Percentiles rank a stretch among this genome's conserved stretches.
Conservation (phyloP, 192 early-diverging fungal genomes). For the Lunasporangiospora selenospora region DNA sequence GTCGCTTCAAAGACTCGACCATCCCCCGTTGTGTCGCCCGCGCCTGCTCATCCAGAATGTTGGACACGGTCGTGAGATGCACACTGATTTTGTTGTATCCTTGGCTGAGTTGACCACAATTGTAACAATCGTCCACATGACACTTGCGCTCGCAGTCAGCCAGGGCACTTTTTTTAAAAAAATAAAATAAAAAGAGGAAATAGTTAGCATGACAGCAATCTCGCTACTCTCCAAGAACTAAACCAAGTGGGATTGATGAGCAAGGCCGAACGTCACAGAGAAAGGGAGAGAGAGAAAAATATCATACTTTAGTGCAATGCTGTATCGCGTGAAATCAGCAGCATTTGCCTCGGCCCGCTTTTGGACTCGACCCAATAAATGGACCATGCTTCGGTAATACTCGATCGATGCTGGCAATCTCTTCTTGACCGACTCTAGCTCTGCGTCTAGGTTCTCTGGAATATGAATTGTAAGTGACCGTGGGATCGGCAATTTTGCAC, state of each 20-base stretch:
- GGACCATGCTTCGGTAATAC: constrained; percentile 67
- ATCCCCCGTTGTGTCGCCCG: constrained; percentile 52
- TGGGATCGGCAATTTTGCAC: constrained; percentile 32
- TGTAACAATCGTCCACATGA: constrained; percentile 60
- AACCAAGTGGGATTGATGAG: neutral
- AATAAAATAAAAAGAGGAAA: neutral
- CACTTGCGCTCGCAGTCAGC: constrained; percentile 61
- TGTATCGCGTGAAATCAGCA: constrained; percentile 64
- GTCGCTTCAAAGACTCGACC: constrained; percentile 67
- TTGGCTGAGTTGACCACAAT: constrained; percentile 58
- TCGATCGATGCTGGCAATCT: constrained; percentile 57
- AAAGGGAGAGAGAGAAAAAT: too few relatives aligned
- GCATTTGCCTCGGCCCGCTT: constrained; percentile 67
- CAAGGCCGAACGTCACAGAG: neutral
- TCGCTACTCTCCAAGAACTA: neutral
- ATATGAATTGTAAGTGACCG: constrained; percentile 49
- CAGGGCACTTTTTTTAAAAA: constrained; percentile 49
- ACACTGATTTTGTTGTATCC: constrained; percentile 56
- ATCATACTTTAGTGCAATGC: constrained; percentile 64
- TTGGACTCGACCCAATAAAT: constrained; percentile 67
- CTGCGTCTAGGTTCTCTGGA: constrained; percentile 60
- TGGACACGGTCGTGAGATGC: constrained; percentile 52
- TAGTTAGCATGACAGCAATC: neutral
- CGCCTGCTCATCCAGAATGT: constrained; percentile 51
- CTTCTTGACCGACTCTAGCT: constrained; percentile 54